Evolutionary conservation across 2,329 filamentous ascomycete genomes (phyloP), one percentile per base, ranked within the genome.

Genomic region (Scleromitrula shiraiana): DNA sequence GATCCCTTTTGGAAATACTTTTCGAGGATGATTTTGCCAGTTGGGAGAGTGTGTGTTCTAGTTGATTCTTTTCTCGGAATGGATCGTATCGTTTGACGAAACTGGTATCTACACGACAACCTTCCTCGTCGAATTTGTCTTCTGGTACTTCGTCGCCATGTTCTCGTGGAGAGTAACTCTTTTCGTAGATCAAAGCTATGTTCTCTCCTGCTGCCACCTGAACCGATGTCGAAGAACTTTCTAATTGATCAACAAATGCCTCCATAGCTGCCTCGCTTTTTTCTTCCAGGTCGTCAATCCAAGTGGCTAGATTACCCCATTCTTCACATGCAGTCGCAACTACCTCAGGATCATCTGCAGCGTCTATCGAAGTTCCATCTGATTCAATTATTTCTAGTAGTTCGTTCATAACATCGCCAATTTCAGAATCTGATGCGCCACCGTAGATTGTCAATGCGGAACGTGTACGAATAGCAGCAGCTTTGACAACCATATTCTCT

Each of bases 141-240:
- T 72, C 67, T 5, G 61, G 64, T 1, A 68, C 65, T 5, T 65
- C 67, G 22, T 70, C 67, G 5, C 71, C 68, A 1, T 72, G 69
- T 33, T 77, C 73, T 12, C 66, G 64, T 26, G 67, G 62, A 2
- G 66, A 67, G 6, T 54, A 68, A 51, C 52, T 83, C 64, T 85
- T 85, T 61, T 88, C 83, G 60, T 80, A 86, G 2, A 87, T 66
- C 2, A 87, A 66, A 0, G 83, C 83, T 54, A 88, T 85, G 58
- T 83, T 83, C 61, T 86, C 81, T 14, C 82, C 83, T 1, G 83
- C 80, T 0, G 83, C 81, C 40, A 85, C 77, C 58, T 85, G 82
- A 1, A 87, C 82, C 7, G 68, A 65, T 0, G 76, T 67, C 50
- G 82, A 76, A 32, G 70, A 71, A 56, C 78, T 82, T 35, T 83